Base-by-base conservation (phyloP, 2,329 filamentous ascomycete species). In the Monilinia aucupariae region DNA sequence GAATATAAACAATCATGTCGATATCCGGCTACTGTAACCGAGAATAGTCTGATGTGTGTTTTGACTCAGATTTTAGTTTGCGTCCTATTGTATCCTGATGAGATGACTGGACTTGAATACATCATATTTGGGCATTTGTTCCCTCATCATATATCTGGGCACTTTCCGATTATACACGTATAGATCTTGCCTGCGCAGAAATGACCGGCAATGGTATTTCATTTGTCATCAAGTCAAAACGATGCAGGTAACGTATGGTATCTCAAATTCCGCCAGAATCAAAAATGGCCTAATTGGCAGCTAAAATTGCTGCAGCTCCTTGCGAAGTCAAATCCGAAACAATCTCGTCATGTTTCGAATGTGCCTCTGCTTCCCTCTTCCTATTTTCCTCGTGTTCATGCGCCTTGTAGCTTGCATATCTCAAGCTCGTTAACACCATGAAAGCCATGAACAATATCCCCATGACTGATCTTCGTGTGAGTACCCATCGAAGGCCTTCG, bases 401-500 rank as follows among this genome's bases (percentile, higher is more conserved):
- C 1, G 67, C 75, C 64, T 75, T 75, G 66, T 84, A 85, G 51
- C 82, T 85, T 4, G 81, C 79, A 71, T 86, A 88, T 30, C 84
- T 80, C 56, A 88, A 75, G 34, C 81, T 83, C 15, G 79, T 79
- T 17, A 88, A 75, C 9, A 84, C 85, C 65, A 87, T 72, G 41
- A 87, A 77, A 37, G 80, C 85, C 83, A 88, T 85, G 75, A 87
- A 85, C 59, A 87, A 72, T 66, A 88, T 86, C n/a, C 85, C 85
- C 45, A 85, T 74, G 34, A 85, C 84, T 27, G 85, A 84, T 59
- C 85, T 79, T 61, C 84, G 78, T 65, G 86, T 90, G 67, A 87
- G 77, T 48, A 97, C 86, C 94, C 94, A 97, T 64, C 94, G 82
- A 55, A 99, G 79, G 1, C 88, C 89, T 75, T 99, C 94, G 55